These are phyloP conservation scores for Solanum gandarillasii DNA, from an alignment of 257 asterid genomes.

Conservation along the genomic window DNA sequence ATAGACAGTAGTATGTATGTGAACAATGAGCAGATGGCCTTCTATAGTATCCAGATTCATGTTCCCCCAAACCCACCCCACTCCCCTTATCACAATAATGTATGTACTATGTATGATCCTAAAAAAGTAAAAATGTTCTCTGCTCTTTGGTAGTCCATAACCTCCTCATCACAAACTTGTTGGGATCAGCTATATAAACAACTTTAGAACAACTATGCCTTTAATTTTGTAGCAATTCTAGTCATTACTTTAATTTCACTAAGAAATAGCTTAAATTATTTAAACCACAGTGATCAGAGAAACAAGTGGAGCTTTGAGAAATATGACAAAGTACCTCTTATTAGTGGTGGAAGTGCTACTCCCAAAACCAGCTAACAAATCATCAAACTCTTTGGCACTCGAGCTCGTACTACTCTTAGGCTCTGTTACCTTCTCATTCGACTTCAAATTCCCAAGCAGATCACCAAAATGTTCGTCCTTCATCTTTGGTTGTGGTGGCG, in stretches of 20 bases:
- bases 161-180: neutral
- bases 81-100: neutral
- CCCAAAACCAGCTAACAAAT: conserved; percentile 67
- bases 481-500: conserved; percentile 27
- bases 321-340: conserved; percentile 35
- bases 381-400: conserved; percentile 46
- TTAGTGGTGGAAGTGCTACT: conserved; percentile 35
- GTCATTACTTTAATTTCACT: neutral
- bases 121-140: neutral
- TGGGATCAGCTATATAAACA: neutral
- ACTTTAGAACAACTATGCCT: neutral
- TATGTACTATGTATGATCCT: neutral
- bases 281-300: neutral
- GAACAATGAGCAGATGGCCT: neutral
- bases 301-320: neutral
- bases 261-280: neutral
- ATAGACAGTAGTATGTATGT: neutral
- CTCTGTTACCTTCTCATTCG: conserved; percentile 34
- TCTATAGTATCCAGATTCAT: neutral
- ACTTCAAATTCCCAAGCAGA: conserved; percentile 37
- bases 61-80: neutral
- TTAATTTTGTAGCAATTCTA: neutral
- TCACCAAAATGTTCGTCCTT: conserved; percentile 30
- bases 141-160: neutral
- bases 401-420: conserved; percentile 34